Evolutionary conservation across 768 basidiomycete genomes (phyloP).

Genomic region (Thelephora ganbajun): DNA sequence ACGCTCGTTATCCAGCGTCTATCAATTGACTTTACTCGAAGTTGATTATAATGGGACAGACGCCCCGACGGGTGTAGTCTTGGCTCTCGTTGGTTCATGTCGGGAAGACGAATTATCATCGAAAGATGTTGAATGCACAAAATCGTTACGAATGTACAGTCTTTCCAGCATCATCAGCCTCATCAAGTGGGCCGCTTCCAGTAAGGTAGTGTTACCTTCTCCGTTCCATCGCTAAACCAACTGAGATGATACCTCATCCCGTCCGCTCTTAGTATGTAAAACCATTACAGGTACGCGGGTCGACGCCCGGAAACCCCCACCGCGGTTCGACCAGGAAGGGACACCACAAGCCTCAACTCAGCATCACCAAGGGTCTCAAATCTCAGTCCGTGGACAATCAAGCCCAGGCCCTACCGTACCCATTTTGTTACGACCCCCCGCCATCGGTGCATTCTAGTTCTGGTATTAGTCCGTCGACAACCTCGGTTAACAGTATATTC

Average conservation of each 20-base stretch:
- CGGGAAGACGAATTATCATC: conserved; percentile 41
- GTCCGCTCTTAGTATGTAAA: conserved; percentile 29
- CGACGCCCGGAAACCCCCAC: conserved; percentile 31
- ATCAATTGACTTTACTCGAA: conserved; percentile 69
- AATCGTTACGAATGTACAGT: conserved; percentile 71
- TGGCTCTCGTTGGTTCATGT: conserved; percentile 47
- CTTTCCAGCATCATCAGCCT: conserved; percentile 60
- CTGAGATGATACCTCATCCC: not conserved
- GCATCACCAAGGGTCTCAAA: conserved; percentile 50
- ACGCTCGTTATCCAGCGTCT: conserved; percentile 35
- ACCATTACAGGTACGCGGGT: conserved; percentile 45
- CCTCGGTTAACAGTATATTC: conserved; percentile 4
- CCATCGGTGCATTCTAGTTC: conserved; percentile 10
- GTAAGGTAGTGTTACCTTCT: conserved; percentile 33
- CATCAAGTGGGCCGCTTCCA: conserved; percentile 58
- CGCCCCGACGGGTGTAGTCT: conserved; percentile 58
- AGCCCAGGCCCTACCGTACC: conserved; percentile 12
- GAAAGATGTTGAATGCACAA: conserved; percentile 43
- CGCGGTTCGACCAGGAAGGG: conserved; percentile 21
- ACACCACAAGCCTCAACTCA: conserved; percentile 38
- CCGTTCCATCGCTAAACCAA: not conserved
- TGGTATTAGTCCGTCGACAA: conserved; percentile 11
- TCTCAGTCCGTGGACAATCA: conserved; percentile 34
- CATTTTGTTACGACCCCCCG: conserved; percentile 15
- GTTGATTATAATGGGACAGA: conserved; percentile 39